A percentile compares a stretch with the other conserved stretches of the same genome.
Conservation (phyloP, 805 yeast species). For the Monosporozyma unispora region DNA sequence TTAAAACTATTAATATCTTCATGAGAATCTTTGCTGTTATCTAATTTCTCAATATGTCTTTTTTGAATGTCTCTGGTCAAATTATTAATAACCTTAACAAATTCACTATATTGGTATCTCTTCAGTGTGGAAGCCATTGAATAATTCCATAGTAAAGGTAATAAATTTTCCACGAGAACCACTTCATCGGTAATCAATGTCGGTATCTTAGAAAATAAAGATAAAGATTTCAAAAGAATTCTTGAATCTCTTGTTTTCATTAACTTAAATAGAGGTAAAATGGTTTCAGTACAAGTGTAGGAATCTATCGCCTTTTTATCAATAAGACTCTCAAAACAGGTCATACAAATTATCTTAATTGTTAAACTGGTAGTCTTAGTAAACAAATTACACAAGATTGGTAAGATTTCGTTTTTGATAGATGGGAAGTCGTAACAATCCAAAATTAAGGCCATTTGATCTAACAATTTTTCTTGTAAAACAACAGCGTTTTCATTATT, state of each 20-base stretch:
- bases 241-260: conserved; percentile 71
- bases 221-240: conserved; percentile 44
- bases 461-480: conserved; percentile 46
- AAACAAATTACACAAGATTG: conserved; percentile 62
- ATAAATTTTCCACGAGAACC: conserved; percentile 41
- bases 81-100: conserved; percentile 33
- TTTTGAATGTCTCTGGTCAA: conserved; percentile 38
- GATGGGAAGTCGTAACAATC: conserved; percentile 54
- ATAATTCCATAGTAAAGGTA: conserved; percentile 46
- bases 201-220: conserved; percentile 32
- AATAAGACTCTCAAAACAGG: conserved; percentile 50
- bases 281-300: conserved; percentile 60
- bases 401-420: conserved; percentile 67
- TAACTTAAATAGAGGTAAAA: conserved; percentile 68
- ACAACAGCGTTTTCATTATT: conserved; percentile 17
- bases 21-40: conserved; percentile 9
- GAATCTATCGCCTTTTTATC: conserved; percentile 57
- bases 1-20: conserved; percentile 20
- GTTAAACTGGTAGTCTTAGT: conserved; percentile 76
- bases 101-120: conserved; percentile 34
- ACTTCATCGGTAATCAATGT: conserved; percentile 39
- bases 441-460: conserved; percentile 34
- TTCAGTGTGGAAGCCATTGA: conserved; percentile 40
- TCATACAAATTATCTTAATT: conserved; percentile 61
- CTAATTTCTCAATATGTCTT: conserved; percentile 32